Conservation (phyloP, 2,329 filamentous ascomycete genomes). For the Ploettnerulaceae sp. region DNA sequence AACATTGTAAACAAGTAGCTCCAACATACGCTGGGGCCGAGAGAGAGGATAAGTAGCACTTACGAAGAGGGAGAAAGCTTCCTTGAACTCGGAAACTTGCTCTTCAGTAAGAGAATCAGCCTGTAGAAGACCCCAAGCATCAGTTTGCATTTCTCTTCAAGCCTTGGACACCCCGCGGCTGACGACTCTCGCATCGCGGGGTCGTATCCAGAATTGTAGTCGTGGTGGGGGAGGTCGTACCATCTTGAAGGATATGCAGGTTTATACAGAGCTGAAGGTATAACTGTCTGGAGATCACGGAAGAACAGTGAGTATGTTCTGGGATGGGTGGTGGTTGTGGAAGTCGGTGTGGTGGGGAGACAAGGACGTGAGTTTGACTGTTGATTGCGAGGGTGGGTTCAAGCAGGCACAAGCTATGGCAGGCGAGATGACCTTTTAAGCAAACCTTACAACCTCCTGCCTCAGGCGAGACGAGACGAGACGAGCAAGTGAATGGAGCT, state of each 20-base stretch:
- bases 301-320: neutral
- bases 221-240: constrained; percentile 19
- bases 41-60: constrained; percentile 41
- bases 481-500: constrained; percentile 4
- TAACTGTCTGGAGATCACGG: neutral
- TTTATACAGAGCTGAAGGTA: constrained; percentile 5
- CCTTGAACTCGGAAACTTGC: constrained; percentile 99
- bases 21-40: constrained; percentile 18
- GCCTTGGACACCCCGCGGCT: constrained; percentile 9
- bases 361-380: too few species aligned
- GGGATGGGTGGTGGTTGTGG: neutral
- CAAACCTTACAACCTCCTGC: too few species aligned
- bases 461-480: constrained; percentile 6
- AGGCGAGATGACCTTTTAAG: neutral
- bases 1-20: constrained; percentile 18
- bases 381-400: constrained; percentile 9
- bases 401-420: neutral
- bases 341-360: neutral
- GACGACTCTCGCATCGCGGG: constrained; percentile 24
- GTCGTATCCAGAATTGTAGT: constrained; percentile 13
- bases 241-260: constrained; percentile 19
- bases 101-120: constrained; percentile 98
- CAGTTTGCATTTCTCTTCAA: constrained; percentile 23
- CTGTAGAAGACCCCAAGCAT: constrained; percentile 43
- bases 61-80: constrained; percentile 99